Evolutionary conservation across 495 filamentous ascomycete genomes (phyloP).

Genomic region (Bathelium albidoporum): DNA sequence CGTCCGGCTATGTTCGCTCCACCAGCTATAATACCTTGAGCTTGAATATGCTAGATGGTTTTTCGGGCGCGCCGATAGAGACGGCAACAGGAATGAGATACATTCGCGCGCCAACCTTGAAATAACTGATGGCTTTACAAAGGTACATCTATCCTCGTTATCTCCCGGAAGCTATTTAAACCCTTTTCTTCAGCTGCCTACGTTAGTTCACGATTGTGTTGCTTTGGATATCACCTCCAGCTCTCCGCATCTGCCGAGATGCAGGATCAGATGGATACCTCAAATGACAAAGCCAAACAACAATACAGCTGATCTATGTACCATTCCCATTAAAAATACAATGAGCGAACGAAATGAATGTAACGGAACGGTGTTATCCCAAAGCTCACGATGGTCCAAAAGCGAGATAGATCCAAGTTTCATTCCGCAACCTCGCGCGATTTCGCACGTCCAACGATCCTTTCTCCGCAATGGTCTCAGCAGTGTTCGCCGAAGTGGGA

Average conservation of each 20-base stretch:
- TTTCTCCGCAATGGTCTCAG: neutral
- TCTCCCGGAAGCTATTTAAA: constrained; percentile 1
- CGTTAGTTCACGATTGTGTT: neutral
- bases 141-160: neutral
- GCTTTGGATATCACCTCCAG: constrained; percentile 1
- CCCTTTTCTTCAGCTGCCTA: neutral
- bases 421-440: neutral
- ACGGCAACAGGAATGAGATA: neutral
- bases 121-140: neutral
- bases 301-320: neutral
- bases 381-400: neutral
- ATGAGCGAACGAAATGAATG: neutral
- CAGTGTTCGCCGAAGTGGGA: neutral
- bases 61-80: neutral
- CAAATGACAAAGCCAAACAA: neutral
- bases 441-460: neutral
- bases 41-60: neutral
- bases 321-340: neutral
- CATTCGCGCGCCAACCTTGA: neutral
- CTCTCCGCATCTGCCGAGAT: neutral
- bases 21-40: neutral
- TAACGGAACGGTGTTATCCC: neutral
- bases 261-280: neutral
- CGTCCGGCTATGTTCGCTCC: neutral
- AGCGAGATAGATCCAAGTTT: neutral